Conservation (phyloP, 176 grass and related monocot genomes). For the Aechmea fasciata region DNA sequence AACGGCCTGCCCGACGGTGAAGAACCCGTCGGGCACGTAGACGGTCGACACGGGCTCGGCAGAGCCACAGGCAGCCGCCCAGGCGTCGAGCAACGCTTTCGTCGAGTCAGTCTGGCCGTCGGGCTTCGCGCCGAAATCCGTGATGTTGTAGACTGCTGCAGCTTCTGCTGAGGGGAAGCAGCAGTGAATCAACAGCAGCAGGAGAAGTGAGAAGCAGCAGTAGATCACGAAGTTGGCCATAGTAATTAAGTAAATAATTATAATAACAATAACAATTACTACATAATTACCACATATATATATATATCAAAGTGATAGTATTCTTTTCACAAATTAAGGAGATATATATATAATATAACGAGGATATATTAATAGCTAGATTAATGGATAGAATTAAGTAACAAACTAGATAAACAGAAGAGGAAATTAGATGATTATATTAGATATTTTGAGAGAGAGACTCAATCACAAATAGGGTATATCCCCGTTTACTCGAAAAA, state of each 20-base stretch:
- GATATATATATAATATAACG: too few relatives aligned
- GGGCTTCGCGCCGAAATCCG: slow-evolving; percentile 30
- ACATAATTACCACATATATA: neutral
- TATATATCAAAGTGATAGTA: too few relatives aligned
- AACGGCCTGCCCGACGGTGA: slow-evolving; percentile 24
- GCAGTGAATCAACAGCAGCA: neutral
- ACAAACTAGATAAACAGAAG: too few relatives aligned
- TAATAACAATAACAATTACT: neutral
- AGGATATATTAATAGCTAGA: too few relatives aligned
- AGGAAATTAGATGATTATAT: too few relatives aligned
- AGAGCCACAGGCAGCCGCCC: slow-evolving; percentile 36
- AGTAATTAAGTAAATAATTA: neutral
- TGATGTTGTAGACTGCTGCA: slow-evolving; percentile 22
- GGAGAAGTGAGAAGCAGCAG: neutral
- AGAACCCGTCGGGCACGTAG: slow-evolving; percentile 34
- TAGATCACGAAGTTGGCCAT: slow-evolving; percentile 18
- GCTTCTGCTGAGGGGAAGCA: neutral
- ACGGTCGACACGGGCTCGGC: slow-evolving; percentile 17
- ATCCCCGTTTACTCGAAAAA: too few relatives aligned
- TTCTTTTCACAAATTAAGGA: too few relatives aligned
- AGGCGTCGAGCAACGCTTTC: slow-evolving; percentile 24
- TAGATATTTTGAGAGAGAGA: too few relatives aligned
- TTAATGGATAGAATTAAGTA: too few relatives aligned
- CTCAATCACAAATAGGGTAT: too few relatives aligned
- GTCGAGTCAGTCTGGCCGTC: slow-evolving; percentile 30